These are phyloP conservation scores for Colletotrichum siamense DNA, from an alignment of 2,329 filamentous ascomycete genomes.

Conservation along the genomic window DNA sequence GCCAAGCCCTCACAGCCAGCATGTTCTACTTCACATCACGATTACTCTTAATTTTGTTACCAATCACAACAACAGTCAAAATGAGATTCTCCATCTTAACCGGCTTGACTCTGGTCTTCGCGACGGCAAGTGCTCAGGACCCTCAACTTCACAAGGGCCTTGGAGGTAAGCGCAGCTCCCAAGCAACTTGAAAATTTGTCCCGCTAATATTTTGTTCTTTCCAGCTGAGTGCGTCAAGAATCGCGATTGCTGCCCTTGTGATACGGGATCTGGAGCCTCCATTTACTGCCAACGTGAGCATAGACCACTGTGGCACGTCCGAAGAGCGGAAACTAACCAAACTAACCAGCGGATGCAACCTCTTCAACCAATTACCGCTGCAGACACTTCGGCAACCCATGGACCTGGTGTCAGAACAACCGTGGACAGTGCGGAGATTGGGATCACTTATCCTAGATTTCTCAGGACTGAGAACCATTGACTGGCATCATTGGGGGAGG, in stretches of 20 bases:
- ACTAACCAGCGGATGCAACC: neutral
- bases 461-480: accelerated
- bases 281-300: neutral
- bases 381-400: neutral
- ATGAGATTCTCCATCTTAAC: neutral
- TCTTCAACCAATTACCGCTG: neutral
- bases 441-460: neutral
- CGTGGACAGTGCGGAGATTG: neutral
- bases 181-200: no score
- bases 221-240: neutral
- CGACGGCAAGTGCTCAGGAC: neutral
- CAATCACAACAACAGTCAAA: neutral
- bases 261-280: neutral
- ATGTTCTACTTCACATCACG: no score
- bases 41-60: no score
- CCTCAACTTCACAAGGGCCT: neutral
- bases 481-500: neutral
- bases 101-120: neutral
- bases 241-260: neutral
- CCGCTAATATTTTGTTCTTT: no score
- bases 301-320: accelerated
- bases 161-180: no score
- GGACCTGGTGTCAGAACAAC: neutral
- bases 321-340: accelerated
- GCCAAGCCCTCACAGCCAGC: no score